These are phyloP conservation scores for Coniochaeta sp. DNA, from an alignment of 2,329 filamentous ascomycete species.

Conservation along the genomic window DNA sequence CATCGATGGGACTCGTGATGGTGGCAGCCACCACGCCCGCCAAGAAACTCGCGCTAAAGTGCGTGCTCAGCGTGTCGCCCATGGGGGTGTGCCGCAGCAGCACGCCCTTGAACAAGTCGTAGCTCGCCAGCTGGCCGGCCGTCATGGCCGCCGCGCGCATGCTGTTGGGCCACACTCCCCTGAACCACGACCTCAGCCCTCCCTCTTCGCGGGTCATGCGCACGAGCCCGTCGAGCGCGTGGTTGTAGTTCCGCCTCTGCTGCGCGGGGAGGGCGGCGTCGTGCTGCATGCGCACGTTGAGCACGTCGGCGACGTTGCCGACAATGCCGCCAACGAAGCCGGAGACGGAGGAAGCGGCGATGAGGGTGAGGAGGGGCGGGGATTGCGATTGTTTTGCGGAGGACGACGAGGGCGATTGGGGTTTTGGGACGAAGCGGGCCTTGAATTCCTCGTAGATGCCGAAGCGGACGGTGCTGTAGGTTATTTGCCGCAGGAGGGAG, in stretches of 20 bases:
- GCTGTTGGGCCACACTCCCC: conserved; percentile 79
- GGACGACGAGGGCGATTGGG: conserved; percentile 11
- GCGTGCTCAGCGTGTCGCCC: conserved; percentile 64
- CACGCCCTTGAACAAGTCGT: conserved; percentile 72
- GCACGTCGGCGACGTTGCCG: conserved; percentile 90
- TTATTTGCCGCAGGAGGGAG: conserved; percentile 85
- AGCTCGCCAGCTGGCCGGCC: conserved; percentile 73
- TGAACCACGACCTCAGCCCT: conserved; percentile 59
- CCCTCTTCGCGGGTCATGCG: conserved; percentile 89
- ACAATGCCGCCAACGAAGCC: conserved; percentile 84
- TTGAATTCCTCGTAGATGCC: conserved; percentile 96
- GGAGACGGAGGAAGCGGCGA: conserved; percentile 74
- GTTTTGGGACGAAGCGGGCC: conserved; percentile 45
- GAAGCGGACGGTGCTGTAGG: conserved; percentile 94
- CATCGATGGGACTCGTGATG: conserved; percentile 77
- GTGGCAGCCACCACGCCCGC: conserved; percentile 81
- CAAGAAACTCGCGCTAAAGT: conserved; percentile 70
- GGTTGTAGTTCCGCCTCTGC: conserved; percentile 78
- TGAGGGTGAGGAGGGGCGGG: conserved; percentile 68
- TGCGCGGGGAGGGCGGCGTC: conserved; percentile 67
- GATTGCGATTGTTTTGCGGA: conserved; percentile 26
- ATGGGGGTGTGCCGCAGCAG: conserved; percentile 61
- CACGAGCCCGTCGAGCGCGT: conserved; percentile 79
- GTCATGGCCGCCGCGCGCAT: conserved; percentile 83
- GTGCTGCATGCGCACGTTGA: conserved; percentile 98